Base-by-base conservation (phyloP, 169 alveolate genomes). In the Plasmodium malariae region DNA sequence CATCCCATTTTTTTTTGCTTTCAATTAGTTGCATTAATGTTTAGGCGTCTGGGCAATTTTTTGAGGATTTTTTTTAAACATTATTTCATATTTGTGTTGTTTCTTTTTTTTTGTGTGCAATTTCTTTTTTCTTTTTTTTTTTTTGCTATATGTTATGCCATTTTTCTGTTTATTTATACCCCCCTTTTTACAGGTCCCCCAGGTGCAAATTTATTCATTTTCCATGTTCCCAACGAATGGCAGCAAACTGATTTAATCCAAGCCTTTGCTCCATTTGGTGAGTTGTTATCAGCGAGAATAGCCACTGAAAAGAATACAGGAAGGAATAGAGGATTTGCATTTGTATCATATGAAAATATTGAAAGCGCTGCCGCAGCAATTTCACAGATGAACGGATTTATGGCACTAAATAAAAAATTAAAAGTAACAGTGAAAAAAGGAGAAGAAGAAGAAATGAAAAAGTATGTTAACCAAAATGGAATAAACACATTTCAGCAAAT, bases 171-270 rank as follows among this genome's bases (percentile, higher is more conserved):
- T 28, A 24, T 62, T 62, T 12, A n/a, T n/a, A n/a, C 45, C 28
- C 72, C 40, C 28, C 12, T 34, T 26, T 45, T 36, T 19, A 49
- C 40, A 55, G 98, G 99, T 5, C 98, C 98, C 12, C 96, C 97
- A 0, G 99, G 99, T n/a, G 96, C 98, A 30, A 97, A 97, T 63
- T 90, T 97, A n/a, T 97, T 97, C 89, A 94, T 97, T 55, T 97
- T 97, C 93, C 98, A 97, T 94, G 94, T 97, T 24, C 99, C 99
- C 19, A 93, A 93, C 65, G 98, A 97, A 51, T 97, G 99, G 99
- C 96, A 93, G n/a, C 95, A 97, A 57, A 69, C 87, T 4, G 98
- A 96, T 57, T 94, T 97, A 24, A 88, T 96, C 36, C 74, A 87
- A 14, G 95, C 96, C 67, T 97, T 97, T 78, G 89, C 95, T 32